phyloP scores from a whole-genome alignment of 345 rosid genomes.

The Brassica incana region DNA sequence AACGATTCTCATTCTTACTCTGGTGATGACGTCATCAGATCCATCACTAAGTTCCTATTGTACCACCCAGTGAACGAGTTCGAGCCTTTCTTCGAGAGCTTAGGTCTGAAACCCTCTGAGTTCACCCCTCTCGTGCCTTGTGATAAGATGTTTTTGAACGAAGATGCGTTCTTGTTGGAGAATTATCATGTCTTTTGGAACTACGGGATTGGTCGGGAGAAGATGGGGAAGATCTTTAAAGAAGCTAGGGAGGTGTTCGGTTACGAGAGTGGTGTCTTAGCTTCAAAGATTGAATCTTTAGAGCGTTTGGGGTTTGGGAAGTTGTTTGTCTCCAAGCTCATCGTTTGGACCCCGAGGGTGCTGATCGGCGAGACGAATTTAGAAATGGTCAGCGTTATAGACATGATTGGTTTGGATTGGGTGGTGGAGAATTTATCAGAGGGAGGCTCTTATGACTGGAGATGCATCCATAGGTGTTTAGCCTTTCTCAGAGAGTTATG shows the following conservation, averaged over 20 bases:
- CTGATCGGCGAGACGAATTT: constrained; percentile 52
- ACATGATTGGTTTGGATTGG: constrained; percentile 45
- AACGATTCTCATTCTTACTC: neutral
- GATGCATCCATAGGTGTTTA: constrained; percentile 47
- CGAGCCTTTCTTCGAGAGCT: constrained; percentile 85
- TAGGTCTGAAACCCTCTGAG: constrained; percentile 61
- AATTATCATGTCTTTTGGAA: constrained; percentile 65
- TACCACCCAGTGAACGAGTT: constrained; percentile 86
- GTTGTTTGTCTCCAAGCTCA: constrained; percentile 43
- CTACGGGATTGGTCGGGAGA: constrained; percentile 50
- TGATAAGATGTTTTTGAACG: constrained; percentile 58
- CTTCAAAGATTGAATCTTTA: constrained; percentile 58
- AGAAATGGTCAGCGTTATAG: constrained; percentile 28
- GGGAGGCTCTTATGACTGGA: constrained; percentile 56
- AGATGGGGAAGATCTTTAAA: constrained; percentile 61
- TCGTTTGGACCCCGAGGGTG: constrained; percentile 53
- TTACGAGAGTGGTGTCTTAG: constrained; percentile 55
- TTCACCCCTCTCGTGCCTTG: constrained; percentile 49
- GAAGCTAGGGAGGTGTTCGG: constrained; percentile 60
- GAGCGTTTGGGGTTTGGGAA: constrained; percentile 65
- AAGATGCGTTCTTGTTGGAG: constrained; percentile 62
- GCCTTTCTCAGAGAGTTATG: constrained; percentile 43
- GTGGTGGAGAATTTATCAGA: constrained; percentile 50
- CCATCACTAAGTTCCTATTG: constrained; percentile 52
- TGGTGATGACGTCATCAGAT: constrained; percentile 20